These are phyloP conservation scores for Phytophthora sojae DNA, from an alignment of 352 stramenopile genomes.

Conservation along the genomic window DNA sequence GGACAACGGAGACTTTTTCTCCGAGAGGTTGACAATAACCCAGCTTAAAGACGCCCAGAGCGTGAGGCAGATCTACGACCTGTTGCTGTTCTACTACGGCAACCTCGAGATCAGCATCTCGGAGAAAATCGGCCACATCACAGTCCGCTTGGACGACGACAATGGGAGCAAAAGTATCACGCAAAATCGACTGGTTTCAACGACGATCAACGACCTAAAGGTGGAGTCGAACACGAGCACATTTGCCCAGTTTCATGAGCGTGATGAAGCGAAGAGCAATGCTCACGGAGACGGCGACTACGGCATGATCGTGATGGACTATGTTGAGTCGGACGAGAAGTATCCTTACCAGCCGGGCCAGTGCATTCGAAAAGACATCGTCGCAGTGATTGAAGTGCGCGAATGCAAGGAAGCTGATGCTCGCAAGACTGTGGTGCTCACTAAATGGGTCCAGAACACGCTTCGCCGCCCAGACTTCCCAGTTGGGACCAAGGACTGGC, in stretches of 20 bases:
- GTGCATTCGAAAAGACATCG: constrained; percentile 50
- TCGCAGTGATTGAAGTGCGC: constrained; percentile 44
- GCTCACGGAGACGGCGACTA: constrained; percentile 38
- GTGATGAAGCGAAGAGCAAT: constrained; percentile 16
- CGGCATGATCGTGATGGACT: constrained; percentile 49
- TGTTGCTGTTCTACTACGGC: constrained; percentile 57
- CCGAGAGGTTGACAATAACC: constrained; percentile 51
- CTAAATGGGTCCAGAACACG: constrained; percentile 36
- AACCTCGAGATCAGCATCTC: constrained; percentile 75
- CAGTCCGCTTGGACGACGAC: constrained; percentile 66
- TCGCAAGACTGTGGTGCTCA: constrained; percentile 34
- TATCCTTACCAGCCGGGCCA: constrained; percentile 48
- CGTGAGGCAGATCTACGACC: constrained; percentile 61
- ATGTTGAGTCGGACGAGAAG: constrained; percentile 46
- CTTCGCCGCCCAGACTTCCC: constrained; percentile 34
- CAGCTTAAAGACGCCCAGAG: constrained; percentile 49
- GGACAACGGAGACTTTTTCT: constrained; percentile 50
- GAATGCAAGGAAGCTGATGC: constrained; percentile 23
- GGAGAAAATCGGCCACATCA: constrained; percentile 63
- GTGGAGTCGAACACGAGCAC: constrained; percentile 53
- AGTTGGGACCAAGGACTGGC: constrained; percentile 30
- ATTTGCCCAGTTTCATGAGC: constrained; percentile 43
- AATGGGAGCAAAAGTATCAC: constrained; percentile 47
- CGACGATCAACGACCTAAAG: constrained; percentile 37
- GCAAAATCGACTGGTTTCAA: constrained; percentile 60